These are phyloP conservation scores for Myxozyma neotropica DNA, from an alignment of 805 yeast species.

Conservation along the genomic window DNA sequence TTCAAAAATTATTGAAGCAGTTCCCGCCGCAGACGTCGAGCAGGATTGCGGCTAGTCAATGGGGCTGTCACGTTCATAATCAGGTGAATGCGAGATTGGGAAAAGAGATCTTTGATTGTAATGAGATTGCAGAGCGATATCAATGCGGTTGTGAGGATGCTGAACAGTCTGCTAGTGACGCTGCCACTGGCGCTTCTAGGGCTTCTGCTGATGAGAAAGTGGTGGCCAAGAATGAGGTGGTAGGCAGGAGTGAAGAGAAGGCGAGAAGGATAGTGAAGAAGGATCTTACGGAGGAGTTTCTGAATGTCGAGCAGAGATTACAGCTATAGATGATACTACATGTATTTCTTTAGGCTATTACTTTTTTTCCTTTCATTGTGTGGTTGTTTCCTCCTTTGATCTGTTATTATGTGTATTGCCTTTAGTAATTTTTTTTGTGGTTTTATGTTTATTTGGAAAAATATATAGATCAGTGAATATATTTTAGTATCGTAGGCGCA, in stretches of 20 bases:
- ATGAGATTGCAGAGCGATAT: constrained; percentile 81
- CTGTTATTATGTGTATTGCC: too few species aligned
- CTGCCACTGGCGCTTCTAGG: not conserved
- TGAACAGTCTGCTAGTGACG: not conserved
- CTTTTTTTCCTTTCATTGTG: too few species aligned
- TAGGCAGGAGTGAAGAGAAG: not conserved
- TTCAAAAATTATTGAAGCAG: constrained; percentile 64
- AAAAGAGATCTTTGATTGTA: constrained; percentile 80
- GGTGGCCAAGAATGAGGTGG: not conserved
- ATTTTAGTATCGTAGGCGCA: too few species aligned
- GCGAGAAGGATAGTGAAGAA: constrained; percentile 1
- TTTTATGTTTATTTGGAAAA: too few species aligned
- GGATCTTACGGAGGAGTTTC: constrained; percentile 18
- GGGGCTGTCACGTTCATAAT: constrained; percentile 96
- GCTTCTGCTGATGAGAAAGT: too few species aligned
- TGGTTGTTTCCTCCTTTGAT: too few species aligned
- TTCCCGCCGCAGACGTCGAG: constrained; percentile 84
- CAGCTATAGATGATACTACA: not conserved
- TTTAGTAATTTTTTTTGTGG: too few species aligned
- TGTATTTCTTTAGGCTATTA: not conserved
- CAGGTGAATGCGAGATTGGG: constrained; percentile 73
- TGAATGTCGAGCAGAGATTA: constrained; percentile 21
- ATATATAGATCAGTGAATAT: too few species aligned
- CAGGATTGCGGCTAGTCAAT: constrained; percentile 79
- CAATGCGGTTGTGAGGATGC: constrained; percentile 81